These are phyloP conservation scores for Nissolia schottii DNA, from an alignment of 306 rosid species.

Conservation along the genomic window DNA sequence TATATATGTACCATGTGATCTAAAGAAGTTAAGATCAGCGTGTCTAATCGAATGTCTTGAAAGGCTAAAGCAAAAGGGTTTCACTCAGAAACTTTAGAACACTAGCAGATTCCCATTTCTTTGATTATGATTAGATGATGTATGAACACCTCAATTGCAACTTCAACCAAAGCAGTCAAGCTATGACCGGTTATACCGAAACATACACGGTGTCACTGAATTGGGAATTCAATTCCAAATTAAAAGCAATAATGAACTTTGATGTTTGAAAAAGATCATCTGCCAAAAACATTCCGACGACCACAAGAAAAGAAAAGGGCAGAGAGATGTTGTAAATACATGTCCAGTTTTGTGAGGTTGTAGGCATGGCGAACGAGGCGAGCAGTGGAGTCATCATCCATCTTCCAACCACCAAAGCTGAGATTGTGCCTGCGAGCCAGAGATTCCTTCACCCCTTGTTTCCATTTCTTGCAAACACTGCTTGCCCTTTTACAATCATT, in stretches of 20 bases:
- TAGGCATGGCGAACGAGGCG: slow-evolving; percentile 76
- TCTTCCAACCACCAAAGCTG: slow-evolving; percentile 83
- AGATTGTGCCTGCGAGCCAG: slow-evolving; percentile 56
- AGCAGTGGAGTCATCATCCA: slow-evolving; percentile 89
- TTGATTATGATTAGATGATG: not conserved
- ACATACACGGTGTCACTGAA: not conserved
- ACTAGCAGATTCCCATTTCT: not conserved
- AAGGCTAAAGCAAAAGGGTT: not conserved
- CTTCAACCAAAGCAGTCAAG: not conserved
- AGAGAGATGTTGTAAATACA: slow-evolving; percentile 39
- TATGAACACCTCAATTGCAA: not conserved
- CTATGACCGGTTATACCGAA: not conserved
- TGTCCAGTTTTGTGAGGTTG: slow-evolving; percentile 70
- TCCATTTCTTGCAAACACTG: slow-evolving; percentile 90
- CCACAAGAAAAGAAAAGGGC: not conserved
- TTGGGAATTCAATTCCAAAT: not conserved
- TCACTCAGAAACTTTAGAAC: not conserved
- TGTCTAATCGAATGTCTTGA: not conserved
- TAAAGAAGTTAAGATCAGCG: not conserved
- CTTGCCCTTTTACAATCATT: slow-evolving; percentile 52
- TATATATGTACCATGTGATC: not conserved
- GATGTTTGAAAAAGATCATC: not conserved
- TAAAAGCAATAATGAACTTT: not conserved
- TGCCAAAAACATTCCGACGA: not conserved
- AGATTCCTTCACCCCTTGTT: slow-evolving; percentile 73